These are phyloP conservation scores for Vicia sativa DNA, from an alignment of 306 rosid genomes.

Conservation along the genomic window DNA sequence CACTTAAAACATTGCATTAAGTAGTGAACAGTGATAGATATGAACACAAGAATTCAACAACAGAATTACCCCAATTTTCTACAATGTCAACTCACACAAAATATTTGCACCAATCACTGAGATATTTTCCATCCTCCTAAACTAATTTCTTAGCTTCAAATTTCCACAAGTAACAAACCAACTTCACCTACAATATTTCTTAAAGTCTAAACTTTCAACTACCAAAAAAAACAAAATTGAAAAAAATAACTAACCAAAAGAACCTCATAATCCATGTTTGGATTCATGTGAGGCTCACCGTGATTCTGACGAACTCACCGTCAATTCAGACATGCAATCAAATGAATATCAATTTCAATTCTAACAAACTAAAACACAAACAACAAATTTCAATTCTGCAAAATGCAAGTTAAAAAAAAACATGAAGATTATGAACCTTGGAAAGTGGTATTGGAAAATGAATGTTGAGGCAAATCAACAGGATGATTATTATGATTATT, in stretches of 20 bases:
- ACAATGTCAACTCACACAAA: not conserved
- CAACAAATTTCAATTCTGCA: conserved; percentile 16
- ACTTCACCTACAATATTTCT: conserved; percentile 30
- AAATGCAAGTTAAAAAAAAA: conserved; percentile 16
- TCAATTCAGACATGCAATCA: not conserved
- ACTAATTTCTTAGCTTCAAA: conserved; percentile 3
- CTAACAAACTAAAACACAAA: conserved; percentile 37
- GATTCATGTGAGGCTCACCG: not conserved
- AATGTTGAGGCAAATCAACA: conserved; percentile 50
- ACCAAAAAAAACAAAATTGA: conserved; percentile 29
- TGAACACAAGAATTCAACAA: not conserved
- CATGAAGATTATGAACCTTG: conserved; percentile 57
- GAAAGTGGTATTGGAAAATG: conserved; percentile 63
- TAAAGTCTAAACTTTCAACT: conserved; percentile 34
- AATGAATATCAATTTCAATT: not conserved
- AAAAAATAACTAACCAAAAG: conserved; percentile 16
- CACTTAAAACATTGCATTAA: not conserved
- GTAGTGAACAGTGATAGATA: not conserved
- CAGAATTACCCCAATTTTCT: not conserved
- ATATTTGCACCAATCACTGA: conserved; percentile 28
- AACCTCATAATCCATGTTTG: not conserved
- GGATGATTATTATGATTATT: not conserved
- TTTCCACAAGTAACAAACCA: conserved; percentile 26
- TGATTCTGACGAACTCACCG: not conserved
- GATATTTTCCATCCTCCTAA: conserved; percentile 11